Evolutionary conservation across 2,329 filamentous ascomycete species (phyloP).

Genomic region (Periconia sp.): DNA sequence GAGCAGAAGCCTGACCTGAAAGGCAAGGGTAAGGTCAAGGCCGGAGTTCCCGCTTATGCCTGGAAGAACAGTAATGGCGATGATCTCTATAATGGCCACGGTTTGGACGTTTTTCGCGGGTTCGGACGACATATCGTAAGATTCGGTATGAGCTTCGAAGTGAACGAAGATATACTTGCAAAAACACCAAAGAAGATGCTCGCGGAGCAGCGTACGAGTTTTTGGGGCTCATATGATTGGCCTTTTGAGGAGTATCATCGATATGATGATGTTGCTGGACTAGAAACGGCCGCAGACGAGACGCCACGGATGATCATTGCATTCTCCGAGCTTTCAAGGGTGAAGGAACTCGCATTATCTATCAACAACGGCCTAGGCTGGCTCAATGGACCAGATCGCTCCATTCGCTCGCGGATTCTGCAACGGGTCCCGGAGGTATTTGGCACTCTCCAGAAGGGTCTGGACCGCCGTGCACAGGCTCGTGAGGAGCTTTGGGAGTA

Average conservation of each 20-base stretch:
- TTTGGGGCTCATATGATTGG: slow-evolving; percentile 72
- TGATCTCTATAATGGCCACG: slow-evolving; percentile 61
- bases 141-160: slow-evolving; percentile 72
- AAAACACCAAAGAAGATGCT: slow-evolving; percentile 63
- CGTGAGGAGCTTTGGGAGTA: slow-evolving; percentile 45
- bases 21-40: slow-evolving; percentile 40
- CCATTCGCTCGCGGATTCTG: slow-evolving; percentile 55
- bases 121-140: slow-evolving; percentile 66
- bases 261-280: slow-evolving; percentile 63
- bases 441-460: slow-evolving; percentile 45
- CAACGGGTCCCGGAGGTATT: slow-evolving; percentile 55
- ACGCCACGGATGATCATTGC: slow-evolving; percentile 66
- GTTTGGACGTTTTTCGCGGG: slow-evolving; percentile 66
- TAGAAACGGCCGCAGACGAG: slow-evolving; percentile 70
- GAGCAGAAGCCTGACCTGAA: slow-evolving; percentile 42
- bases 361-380: slow-evolving; percentile 73
- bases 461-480: slow-evolving; percentile 46
- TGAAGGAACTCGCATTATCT: slow-evolving; percentile 69
- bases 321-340: slow-evolving; percentile 61
- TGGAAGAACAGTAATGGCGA: slow-evolving; percentile 53
- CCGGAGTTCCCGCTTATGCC: slow-evolving; percentile 34
- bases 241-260: slow-evolving; percentile 65
- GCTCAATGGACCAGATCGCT: slow-evolving; percentile 66
- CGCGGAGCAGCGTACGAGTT: slow-evolving; percentile 61
- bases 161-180: slow-evolving; percentile 60